These are phyloP conservation scores for Arthrobotrys sinensis DNA, from an alignment of 2,329 filamentous ascomycete species.

Conservation along the genomic window DNA sequence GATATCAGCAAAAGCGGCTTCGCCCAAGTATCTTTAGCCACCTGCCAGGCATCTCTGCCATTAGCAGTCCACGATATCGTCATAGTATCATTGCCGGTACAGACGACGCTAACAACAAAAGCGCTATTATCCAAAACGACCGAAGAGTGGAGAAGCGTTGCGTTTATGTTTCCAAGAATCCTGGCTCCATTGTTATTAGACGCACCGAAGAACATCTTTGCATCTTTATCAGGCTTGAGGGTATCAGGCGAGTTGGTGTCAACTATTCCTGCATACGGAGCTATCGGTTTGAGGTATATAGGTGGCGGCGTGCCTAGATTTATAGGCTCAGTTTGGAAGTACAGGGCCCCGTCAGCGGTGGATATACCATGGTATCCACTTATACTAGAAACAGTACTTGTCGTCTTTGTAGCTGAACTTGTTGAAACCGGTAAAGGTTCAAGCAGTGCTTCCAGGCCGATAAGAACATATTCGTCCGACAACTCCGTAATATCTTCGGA, in stretches of 20 bases:
- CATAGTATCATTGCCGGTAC: background rate
- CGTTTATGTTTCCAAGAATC: background rate
- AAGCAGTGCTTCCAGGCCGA: background rate
- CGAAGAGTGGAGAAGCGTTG: background rate
- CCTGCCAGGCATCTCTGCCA: background rate
- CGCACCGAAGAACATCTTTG: background rate
- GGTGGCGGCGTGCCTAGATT: conserved; percentile 5
- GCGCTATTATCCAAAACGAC: conserved; percentile 22
- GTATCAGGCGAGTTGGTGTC: background rate
- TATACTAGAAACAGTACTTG: background rate
- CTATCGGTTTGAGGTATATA: background rate
- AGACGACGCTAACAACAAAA: background rate
- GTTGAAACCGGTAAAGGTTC: background rate
- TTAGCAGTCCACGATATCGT: background rate
- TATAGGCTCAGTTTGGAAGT: conserved; percentile 5
- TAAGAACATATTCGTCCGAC: background rate
- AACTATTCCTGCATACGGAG: background rate
- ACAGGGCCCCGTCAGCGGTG: background rate
- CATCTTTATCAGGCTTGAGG: background rate
- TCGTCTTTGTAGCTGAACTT: background rate
- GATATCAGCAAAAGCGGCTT: background rate
- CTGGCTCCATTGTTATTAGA: background rate
- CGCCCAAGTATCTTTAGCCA: background rate
- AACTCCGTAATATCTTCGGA: background rate
- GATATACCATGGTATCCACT: background rate